Percentiles rank a stretch among this genome's conserved stretches.
Conservation (phyloP, 768 basidiomycete species). For the Russula vinacea region DNA sequence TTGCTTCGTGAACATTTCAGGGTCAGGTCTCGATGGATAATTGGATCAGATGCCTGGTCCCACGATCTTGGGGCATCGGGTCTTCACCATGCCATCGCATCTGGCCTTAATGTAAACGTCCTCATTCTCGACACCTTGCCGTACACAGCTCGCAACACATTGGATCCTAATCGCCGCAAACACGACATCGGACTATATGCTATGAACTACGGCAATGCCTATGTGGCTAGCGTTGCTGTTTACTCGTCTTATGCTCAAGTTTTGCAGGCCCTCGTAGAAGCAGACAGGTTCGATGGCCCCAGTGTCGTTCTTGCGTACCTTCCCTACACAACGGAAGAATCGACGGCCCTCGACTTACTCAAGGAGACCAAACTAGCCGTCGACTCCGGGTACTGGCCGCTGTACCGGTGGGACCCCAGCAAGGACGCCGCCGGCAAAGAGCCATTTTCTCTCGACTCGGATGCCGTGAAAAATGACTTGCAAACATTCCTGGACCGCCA, state of each 20-base stretch:
- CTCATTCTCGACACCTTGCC: conserved; percentile 92
- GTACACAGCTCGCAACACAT: conserved; percentile 72
- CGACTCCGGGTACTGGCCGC: conserved; percentile 95
- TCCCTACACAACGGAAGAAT: conserved; percentile 76
- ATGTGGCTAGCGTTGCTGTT: conserved; percentile 91
- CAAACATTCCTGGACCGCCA: conserved; percentile 92
- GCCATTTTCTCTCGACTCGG: conserved; percentile 90
- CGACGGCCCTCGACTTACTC: conserved; percentile 82
- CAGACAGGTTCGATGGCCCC: conserved; percentile 85
- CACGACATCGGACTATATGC: conserved; percentile 97
- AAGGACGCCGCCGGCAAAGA: conserved; percentile 73
- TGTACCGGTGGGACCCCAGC: conserved; percentile 96
- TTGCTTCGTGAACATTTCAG: conserved; percentile 59
- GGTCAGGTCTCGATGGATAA: conserved; percentile 85
- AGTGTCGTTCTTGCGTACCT: conserved; percentile 92
- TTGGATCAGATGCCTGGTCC: conserved; percentile 97
- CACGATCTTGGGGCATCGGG: conserved; percentile 96
- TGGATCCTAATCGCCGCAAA: conserved; percentile 75
- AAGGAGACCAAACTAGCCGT: conserved; percentile 98
- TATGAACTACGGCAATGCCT: conserved; percentile 97
- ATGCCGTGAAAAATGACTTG: conserved; percentile 89
- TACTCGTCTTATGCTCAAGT: conserved; percentile 96
- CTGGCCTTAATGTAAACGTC: conserved; percentile 88
- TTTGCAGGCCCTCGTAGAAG: conserved; percentile 85
- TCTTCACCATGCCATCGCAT: conserved; percentile 90